Percentiles rank a stretch among this genome's conserved stretches.
These are phyloP conservation scores for Zea mays DNA, from an alignment of 176 grass and related monocot genomes.

Conservation along the genomic window DNA sequence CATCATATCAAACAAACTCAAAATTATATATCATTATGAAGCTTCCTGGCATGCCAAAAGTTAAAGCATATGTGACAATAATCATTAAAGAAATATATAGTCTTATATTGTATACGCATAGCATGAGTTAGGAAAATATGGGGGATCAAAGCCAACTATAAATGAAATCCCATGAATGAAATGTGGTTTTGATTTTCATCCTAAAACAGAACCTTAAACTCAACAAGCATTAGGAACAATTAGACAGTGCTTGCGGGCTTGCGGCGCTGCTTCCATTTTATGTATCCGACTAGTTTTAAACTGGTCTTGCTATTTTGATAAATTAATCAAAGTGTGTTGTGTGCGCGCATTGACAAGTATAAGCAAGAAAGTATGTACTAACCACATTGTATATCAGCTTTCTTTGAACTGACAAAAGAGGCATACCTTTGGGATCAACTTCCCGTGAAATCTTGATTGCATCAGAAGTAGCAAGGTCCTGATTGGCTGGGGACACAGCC, in stretches of 20 bases:
- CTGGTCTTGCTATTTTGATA: background rate
- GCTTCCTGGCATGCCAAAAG: background rate
- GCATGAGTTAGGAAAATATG: background rate
- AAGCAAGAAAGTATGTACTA: background rate
- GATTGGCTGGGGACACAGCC: constrained; percentile 98
- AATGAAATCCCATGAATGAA: background rate
- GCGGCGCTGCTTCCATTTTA: background rate
- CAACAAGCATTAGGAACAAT: background rate
- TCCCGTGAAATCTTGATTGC: constrained; percentile 99
- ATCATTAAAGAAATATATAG: background rate
- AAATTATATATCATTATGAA: background rate
- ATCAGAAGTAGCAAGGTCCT: constrained; percentile 99
- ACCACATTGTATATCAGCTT: constrained; percentile 2
- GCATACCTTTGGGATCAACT: constrained; percentile 96
- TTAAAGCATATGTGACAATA: background rate
- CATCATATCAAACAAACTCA: background rate
- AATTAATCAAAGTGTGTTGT: background rate
- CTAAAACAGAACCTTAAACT: background rate
- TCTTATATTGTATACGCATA: background rate
- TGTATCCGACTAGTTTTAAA: background rate
- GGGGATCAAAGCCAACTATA: background rate
- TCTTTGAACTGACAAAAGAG: background rate
- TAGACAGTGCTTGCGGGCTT: background rate
- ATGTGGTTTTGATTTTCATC: background rate
- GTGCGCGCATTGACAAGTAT: background rate